These are phyloP conservation scores for Meripilus lineatus DNA, from an alignment of 1,284 basidiomycete species.

Conservation along the genomic window DNA sequence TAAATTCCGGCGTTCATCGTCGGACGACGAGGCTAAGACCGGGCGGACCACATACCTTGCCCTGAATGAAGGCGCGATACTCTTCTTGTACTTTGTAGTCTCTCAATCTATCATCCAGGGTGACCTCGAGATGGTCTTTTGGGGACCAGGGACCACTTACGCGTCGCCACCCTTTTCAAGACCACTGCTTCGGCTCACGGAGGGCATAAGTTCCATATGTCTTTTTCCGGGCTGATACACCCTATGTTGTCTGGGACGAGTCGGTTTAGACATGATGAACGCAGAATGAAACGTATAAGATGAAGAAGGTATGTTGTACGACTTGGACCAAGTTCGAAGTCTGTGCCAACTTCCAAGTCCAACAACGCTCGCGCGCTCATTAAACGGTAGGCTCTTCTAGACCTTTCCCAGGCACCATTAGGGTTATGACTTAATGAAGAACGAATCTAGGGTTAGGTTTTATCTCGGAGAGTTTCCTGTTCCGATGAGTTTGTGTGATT, in stretches of 20 bases:
- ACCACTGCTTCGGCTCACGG: conserved; percentile 69
- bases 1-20: neutral
- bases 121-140: conserved; percentile 22
- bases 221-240: conserved; percentile 20
- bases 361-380: no score
- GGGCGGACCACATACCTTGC: conserved; percentile 45
- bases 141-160: conserved; percentile 38
- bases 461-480: no score
- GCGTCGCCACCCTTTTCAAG: conserved; percentile 64
- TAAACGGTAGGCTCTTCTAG: no score
- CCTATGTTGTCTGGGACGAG: conserved; percentile 13
- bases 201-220: conserved; percentile 57
- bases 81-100: conserved; percentile 53
- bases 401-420: no score
- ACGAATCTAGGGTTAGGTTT: no score
- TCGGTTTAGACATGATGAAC: conserved; percentile 8
- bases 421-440: no score
- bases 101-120: conserved; percentile 46
- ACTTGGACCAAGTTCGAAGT: neutral
- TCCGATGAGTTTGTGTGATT: conserved; percentile 15
- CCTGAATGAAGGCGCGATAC: conserved; percentile 56
- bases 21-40: neutral
- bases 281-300: neutral
- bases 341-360: neutral
- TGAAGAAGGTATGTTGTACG: neutral